Conservation (phyloP, 2,329 filamentous ascomycete genomes). For the Aspergillus ustus region DNA sequence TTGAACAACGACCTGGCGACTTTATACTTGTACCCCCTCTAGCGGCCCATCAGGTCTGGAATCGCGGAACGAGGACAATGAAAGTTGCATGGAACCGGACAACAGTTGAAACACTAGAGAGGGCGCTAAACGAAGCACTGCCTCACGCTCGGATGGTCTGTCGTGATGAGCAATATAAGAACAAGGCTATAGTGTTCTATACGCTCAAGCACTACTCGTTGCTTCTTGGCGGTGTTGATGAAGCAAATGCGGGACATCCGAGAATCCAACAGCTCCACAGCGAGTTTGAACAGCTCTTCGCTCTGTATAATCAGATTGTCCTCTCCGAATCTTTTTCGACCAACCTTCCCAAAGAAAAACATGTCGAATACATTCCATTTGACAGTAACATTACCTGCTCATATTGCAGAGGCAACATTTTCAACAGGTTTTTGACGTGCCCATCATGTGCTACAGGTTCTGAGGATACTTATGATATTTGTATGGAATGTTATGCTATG, state of each 20-base stretch:
- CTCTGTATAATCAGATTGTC: conserved; percentile 76
- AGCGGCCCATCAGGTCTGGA: conserved; percentile 98
- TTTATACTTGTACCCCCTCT: conserved; percentile 92
- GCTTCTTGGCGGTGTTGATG: conserved; percentile 62
- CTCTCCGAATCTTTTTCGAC: conserved; percentile 83
- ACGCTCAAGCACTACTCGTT: conserved; percentile 77
- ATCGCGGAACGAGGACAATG: conserved; percentile 91
- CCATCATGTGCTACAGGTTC: conserved; percentile 78
- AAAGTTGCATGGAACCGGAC: conserved; percentile 98
- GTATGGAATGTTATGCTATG: conserved; percentile 99
- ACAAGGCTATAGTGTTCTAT: conserved; percentile 93
- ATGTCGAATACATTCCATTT: conserved; percentile 76
- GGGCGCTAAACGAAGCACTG: conserved; percentile 84
- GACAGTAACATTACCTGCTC: conserved; percentile 94
- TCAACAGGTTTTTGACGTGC: conserved; percentile 95
- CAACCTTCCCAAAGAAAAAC: conserved; percentile 64
- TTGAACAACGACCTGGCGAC: conserved; percentile 88
- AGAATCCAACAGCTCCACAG: conserved; percentile 73
- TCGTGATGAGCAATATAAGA: conserved; percentile 98
- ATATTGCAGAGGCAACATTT: conserved; percentile 94
- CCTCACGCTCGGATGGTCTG: conserved; percentile 90
- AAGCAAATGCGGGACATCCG: conserved; percentile 49
- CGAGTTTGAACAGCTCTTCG: conserved; percentile 82
- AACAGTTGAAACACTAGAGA: conserved; percentile 84
- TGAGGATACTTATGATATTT: conserved; percentile 90